phyloP scores from a whole-genome alignment of 2,329 filamentous ascomycete genomes.

The Byssoonygena ceratinophila region DNA sequence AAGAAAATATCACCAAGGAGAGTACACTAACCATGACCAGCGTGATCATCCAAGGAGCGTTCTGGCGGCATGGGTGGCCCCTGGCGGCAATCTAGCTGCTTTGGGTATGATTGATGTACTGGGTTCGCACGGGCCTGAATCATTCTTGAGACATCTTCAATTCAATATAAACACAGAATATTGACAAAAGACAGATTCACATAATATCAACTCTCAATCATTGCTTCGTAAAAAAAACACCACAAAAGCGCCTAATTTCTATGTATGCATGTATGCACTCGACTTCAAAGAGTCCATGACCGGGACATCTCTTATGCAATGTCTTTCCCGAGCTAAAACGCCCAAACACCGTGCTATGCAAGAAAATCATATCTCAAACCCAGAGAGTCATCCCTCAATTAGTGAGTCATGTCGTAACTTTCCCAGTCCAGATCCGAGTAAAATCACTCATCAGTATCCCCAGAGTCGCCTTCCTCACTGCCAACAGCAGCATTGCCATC shows the following conservation, averaged over 20 bases:
- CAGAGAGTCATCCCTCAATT: background rate
- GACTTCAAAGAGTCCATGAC: background rate
- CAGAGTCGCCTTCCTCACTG: background rate
- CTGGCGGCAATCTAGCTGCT: too few relatives aligned
- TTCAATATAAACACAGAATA: too few relatives aligned
- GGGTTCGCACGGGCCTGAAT: too few relatives aligned
- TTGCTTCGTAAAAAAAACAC: background rate
- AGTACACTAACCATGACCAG: too few relatives aligned
- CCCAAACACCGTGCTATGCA: conserved; percentile 1
- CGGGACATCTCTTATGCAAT: background rate
- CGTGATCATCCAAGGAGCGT: too few relatives aligned
- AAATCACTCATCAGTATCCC: background rate
- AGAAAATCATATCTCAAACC: background rate
- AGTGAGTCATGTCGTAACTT: background rate
- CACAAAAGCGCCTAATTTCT: background rate
- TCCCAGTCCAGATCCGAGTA: background rate
- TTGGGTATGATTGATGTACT: too few relatives aligned
- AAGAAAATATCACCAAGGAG: too few relatives aligned
- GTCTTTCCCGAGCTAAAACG: background rate
- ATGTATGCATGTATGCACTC: background rate
- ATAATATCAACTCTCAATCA: background rate
- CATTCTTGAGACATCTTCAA: too few relatives aligned
- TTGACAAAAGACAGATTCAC: too few relatives aligned
- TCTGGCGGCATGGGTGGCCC: too few relatives aligned
- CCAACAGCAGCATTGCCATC: background rate